phyloP scores from a whole-genome alignment of 2,329 filamentous ascomycete genomes.

The Aspergillus novofumigatus region DNA sequence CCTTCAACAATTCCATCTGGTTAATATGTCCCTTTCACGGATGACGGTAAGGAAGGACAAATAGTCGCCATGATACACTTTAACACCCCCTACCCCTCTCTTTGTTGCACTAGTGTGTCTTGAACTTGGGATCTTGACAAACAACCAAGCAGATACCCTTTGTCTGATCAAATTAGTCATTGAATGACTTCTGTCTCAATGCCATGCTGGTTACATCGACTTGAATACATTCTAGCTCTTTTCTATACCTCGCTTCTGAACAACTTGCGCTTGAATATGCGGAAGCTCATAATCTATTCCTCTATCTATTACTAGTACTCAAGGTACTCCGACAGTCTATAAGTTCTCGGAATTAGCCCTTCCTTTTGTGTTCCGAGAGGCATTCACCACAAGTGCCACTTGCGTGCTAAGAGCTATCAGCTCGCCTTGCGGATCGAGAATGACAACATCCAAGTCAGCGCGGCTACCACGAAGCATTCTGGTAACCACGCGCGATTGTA shows the following conservation, averaged over 20 bases:
- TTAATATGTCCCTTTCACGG: too few relatives aligned
- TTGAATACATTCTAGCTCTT: not conserved
- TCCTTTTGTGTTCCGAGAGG: constrained; percentile 1
- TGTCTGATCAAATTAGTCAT: too few relatives aligned
- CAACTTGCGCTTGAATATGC: not conserved
- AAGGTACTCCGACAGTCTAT: not conserved
- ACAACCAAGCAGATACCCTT: too few relatives aligned
- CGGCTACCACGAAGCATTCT: constrained; percentile 4
- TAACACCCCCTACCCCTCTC: too few relatives aligned
- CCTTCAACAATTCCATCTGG: too few relatives aligned
- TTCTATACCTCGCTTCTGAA: too few relatives aligned
- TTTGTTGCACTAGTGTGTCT: too few relatives aligned
- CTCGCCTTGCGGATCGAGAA: constrained; percentile 1
- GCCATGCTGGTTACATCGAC: not conserved
- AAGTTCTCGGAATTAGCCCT: not conserved
- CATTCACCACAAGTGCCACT: constrained; percentile 3
- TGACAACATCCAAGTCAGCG: constrained; percentile 3
- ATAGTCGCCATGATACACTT: too few relatives aligned
- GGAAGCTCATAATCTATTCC: not conserved
- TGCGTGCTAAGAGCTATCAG: constrained; percentile 4
- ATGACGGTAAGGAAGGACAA: too few relatives aligned
- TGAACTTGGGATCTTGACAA: not conserved
- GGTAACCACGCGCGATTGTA: constrained; percentile 4
- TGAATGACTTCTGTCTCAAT: not conserved
- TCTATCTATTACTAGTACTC: not conserved